Base-by-base conservation (phyloP, 2,329 filamentous ascomycete species). In the Xylaria arbuscula region DNA sequence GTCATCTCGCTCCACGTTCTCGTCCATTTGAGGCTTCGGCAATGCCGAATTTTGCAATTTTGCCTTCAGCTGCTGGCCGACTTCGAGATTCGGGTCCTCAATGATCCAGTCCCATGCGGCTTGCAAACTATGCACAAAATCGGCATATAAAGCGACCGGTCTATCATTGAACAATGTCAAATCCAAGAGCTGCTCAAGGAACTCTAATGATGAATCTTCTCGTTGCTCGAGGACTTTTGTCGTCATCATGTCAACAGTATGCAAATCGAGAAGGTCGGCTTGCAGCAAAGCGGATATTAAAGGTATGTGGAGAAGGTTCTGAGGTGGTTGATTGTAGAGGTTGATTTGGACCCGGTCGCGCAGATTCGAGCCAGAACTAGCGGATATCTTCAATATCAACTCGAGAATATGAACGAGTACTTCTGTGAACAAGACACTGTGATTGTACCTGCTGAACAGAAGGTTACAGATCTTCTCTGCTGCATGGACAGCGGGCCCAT, bases 121-220 rank as follows among this genome's bases (percentile, higher is more conserved):
- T 72, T 95, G 91, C 63, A 97, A 85, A 66, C 93, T 97, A 70
- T 89, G 87, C 7, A 93, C 90, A 76, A 98, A 97, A 80, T 98
- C 94, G 1, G 94, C 90, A 74, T 93, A 92, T 56, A 98, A 83
- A 0, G 92, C 92, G 47, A 91, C 87, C 0, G 93, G 93, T 53
- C 90, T 89, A 56, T 94, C 92, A 72, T 89, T 92, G 58, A 97
- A 87, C 9, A 98, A 83, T 0, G 94, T 88, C 51, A 93, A 88
- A 72, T 96, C 92, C 71, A 97, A 84, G 51, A 98, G 84, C 51
- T 90, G 89, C 60, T 91, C 89, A n/a, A 98, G 85, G 77, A 97
- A 92, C 65, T 93, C 89, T 2, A 98, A 82, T 1, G 92, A 93
- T 24, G 87, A 86, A 8, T 89, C 86, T 70, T 94, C 93, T 67